Evolutionary conservation across 2,329 filamentous ascomycete genomes (phyloP), one percentile per base, ranked within the genome.

Genomic region (Aureobasidium sp.): DNA sequence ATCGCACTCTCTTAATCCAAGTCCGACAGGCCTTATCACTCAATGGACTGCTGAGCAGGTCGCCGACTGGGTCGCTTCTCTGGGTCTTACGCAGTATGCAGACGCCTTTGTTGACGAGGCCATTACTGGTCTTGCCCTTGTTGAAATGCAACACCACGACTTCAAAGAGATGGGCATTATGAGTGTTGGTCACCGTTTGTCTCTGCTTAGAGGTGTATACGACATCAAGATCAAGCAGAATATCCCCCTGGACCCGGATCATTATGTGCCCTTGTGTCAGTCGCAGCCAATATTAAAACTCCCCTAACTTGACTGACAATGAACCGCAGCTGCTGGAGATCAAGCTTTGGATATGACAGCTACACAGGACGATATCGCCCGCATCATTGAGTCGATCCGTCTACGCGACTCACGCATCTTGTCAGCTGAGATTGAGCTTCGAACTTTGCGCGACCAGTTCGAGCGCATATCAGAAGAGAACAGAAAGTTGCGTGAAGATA

Each of bases 161-260:
- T 80, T 99, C 69, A 96, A 95, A 76, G 91, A 95, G 72, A 93
- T 97, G 87, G 92, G 92, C 52, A 89, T 99, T 66, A 80, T 82
- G 66, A 97, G 93, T 76, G 91, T 97, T 52, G 94, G 94, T 44
- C 94, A 99, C 77, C 87, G 94, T 64, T 81, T 99, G 69, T 96
- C 91, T 26, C 95, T 99, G 63, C 82, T 99, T 63, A 97, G 97
- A 78, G 92, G 87, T 70, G 91, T 97, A 61, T 97, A 97, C 77
- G 92, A 97, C 71, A 87, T 94, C 71, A 99, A 99, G 78, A 88
- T 93, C 74, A 91, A 91, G 66, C 92, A 97, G 71, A 91, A 96
- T 69, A 85, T 97, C 64, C 88, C 90, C 17, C 84, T 97, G 69
- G 93, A 97, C 72, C 87, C 88, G 65, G 93, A 97, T 70, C 90